phyloP scores from a whole-genome alignment of 2,329 filamentous ascomycete genomes.

The Coniochaeta hoffmannii region DNA sequence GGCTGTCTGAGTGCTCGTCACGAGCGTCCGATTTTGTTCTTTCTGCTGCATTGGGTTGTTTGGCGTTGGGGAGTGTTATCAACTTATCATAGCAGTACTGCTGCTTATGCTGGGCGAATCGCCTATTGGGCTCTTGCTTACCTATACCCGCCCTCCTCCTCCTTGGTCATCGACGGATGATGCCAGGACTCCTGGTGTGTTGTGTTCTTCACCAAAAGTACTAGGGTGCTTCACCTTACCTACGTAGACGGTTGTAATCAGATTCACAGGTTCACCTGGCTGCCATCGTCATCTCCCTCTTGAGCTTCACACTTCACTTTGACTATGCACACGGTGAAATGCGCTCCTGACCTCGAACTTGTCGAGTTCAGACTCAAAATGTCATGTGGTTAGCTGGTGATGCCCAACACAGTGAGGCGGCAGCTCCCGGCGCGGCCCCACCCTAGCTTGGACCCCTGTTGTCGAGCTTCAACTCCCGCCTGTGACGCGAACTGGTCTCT shows the following conservation, averaged over 20 bases:
- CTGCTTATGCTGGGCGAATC: neutral
- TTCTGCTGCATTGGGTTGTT: neutral
- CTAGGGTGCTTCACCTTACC: neutral
- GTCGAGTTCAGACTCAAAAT: too few species aligned
- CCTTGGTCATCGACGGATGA: neutral
- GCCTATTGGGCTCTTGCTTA: neutral
- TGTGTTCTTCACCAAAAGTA: neutral
- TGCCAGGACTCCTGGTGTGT: neutral
- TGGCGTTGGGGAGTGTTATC: neutral
- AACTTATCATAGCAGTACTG: neutral
- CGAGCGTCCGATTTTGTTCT: neutral
- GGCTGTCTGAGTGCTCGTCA: neutral
- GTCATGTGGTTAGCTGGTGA: too few species aligned
- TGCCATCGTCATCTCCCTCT: too few species aligned
- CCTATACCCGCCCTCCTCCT: neutral
- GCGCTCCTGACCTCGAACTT: too few species aligned
- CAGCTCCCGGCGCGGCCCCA: too few species aligned
- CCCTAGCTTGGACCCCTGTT: too few species aligned
- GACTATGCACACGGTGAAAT: too few species aligned
- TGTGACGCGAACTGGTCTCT: neutral
- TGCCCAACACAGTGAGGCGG: too few species aligned
- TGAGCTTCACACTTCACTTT: too few species aligned
- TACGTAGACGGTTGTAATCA: neutral
- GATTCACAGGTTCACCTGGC: neutral
- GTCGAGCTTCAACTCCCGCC: neutral